Evolutionary conservation across 192 early-diverging fungal species (phyloP).

Genomic region (Umbelopsis vinacea): DNA sequence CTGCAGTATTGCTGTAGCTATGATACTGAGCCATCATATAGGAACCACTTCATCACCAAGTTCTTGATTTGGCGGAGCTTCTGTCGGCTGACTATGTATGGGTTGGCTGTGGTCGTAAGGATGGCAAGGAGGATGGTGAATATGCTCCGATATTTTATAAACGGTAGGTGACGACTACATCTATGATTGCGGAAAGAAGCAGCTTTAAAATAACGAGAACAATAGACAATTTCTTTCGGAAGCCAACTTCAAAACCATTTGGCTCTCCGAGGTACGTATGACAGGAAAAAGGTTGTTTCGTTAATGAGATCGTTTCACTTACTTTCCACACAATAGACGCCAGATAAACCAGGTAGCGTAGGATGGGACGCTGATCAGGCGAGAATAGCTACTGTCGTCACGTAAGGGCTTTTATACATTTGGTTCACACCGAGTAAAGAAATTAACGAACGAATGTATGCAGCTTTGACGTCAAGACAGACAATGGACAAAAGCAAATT

Average conservation of each 20-base stretch:
- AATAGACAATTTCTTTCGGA: slow-evolving; percentile 25
- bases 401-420: slow-evolving; percentile 14
- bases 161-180: slow-evolving; percentile 20
- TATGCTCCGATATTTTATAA: slow-evolving; percentile 47
- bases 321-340: slow-evolving; percentile 24
- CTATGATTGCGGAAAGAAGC: neutral
- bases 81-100: slow-evolving; percentile 37
- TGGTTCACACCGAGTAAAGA: slow-evolving; percentile 2
- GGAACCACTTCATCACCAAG: slow-evolving; percentile 43
- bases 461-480: too few species aligned
- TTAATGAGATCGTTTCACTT: too few species aligned
- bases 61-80: slow-evolving; percentile 33
- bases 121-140: slow-evolving; percentile 41
- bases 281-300: neutral
- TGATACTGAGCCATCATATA: slow-evolving; percentile 1
- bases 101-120: slow-evolving; percentile 39
- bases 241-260: slow-evolving; percentile 24
- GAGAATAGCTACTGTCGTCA: slow-evolving; percentile 37
- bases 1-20: neutral
- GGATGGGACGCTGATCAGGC: slow-evolving; percentile 42
- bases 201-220: neutral
- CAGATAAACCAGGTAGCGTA: slow-evolving; percentile 39
- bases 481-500: slow-evolving; percentile 25
- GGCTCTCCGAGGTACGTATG: slow-evolving; percentile 42
- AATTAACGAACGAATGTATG: neutral